phyloP scores from a whole-genome alignment of 2,329 filamentous ascomycete species.

The Fusarium compactum region DNA sequence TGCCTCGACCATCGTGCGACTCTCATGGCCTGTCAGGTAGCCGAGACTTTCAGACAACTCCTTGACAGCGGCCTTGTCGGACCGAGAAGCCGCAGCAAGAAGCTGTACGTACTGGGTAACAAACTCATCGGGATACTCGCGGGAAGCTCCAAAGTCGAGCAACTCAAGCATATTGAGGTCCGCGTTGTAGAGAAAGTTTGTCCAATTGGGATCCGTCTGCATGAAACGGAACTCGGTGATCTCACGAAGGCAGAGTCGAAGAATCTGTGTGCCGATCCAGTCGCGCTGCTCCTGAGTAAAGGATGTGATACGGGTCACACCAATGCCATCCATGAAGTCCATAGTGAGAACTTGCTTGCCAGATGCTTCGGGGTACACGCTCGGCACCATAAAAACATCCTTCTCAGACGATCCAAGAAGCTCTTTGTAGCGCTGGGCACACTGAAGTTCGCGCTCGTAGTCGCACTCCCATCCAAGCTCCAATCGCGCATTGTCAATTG shows the following conservation, averaged over 20 bases:
- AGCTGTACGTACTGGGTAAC: slow-evolving; percentile 83
- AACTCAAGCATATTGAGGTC: slow-evolving; percentile 80
- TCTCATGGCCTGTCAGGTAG: slow-evolving; percentile 93
- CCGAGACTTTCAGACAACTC: slow-evolving; percentile 81
- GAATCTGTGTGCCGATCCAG: slow-evolving; percentile 95
- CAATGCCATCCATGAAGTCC: slow-evolving; percentile 87
- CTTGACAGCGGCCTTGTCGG: slow-evolving; percentile 73
- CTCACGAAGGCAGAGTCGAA: slow-evolving; percentile 91
- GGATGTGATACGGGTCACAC: slow-evolving; percentile 81
- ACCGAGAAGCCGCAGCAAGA: slow-evolving; percentile 80
- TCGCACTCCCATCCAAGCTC: slow-evolving; percentile 98
- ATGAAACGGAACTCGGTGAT: slow-evolving; percentile 96
- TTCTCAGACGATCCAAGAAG: slow-evolving; percentile 73
- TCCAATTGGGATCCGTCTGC: slow-evolving; percentile 99
- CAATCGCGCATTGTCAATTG: slow-evolving; percentile 91
- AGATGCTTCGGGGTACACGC: slow-evolving; percentile 81
- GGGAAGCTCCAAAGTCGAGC: slow-evolving; percentile 93
- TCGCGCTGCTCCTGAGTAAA: slow-evolving; percentile 88
- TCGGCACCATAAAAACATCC: slow-evolving; percentile 82
- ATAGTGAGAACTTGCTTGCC: slow-evolving; percentile 92
- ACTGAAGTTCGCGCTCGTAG: slow-evolving; percentile 88
- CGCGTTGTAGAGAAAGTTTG: slow-evolving; percentile 94
- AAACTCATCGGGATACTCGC: slow-evolving; percentile 86
- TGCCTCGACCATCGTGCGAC: slow-evolving; percentile 85
- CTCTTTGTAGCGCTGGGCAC: slow-evolving; percentile 78